Conservation (phyloP, 2,329 filamentous ascomycete genomes). For the Mycosphaerella arachidis region DNA sequence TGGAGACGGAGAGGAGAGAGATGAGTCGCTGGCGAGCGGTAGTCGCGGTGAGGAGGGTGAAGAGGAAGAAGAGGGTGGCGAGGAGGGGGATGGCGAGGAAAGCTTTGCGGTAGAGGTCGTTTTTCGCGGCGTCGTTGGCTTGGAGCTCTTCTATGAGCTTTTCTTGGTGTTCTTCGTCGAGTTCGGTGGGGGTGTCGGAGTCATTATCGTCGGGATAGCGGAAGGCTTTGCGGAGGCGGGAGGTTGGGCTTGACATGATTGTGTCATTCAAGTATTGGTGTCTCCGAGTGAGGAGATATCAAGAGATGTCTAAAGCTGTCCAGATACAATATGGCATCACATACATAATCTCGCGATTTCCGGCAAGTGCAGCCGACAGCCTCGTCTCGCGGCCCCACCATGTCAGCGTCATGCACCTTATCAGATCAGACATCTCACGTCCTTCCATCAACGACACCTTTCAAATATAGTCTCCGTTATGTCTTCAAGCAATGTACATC, state of each 20-base stretch:
- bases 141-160: constrained; percentile 54
- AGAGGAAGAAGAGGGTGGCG: constrained; percentile 53
- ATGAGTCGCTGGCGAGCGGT: constrained; percentile 40
- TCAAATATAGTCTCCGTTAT: not conserved
- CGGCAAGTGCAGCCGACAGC: not conserved
- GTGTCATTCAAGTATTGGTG: not conserved
- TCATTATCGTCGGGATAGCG: constrained; percentile 62
- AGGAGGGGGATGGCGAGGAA: constrained; percentile 60
- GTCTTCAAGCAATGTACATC: not conserved
- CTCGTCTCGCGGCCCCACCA: not conserved
- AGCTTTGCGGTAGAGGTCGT: constrained; percentile 33
- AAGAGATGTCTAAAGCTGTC: not conserved
- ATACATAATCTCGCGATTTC: not conserved
- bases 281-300: not conserved
- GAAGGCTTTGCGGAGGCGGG: constrained; percentile 65
- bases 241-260: constrained; percentile 6
- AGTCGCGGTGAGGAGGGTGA: constrained; percentile 40
- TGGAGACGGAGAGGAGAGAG: constrained; percentile 57
- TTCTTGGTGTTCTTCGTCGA: constrained; percentile 74
- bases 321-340: not conserved
- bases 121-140: constrained; percentile 46
- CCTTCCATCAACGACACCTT: not conserved
- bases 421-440: not conserved
- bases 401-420: not conserved
- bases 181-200: constrained; percentile 50